Evolutionary conservation across 331 rosid genomes (phyloP).

Genomic region (Rhamnella rubrinervis): DNA sequence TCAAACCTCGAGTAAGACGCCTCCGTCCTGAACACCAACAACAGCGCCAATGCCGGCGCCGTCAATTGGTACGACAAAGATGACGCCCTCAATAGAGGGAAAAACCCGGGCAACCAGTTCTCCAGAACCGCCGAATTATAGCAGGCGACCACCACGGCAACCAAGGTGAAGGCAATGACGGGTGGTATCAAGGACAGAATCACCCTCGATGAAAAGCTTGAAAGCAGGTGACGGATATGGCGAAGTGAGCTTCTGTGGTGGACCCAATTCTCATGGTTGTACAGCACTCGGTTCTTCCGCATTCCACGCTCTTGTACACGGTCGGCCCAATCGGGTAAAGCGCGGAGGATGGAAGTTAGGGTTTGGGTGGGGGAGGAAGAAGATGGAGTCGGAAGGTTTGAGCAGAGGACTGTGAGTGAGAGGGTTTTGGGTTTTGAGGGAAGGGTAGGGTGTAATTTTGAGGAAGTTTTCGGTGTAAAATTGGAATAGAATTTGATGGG

Average conservation of each 20-base stretch:
- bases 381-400: conserved; percentile 10
- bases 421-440: conserved; percentile 30
- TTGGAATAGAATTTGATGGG: conserved; percentile 47
- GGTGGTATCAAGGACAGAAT: conserved; percentile 74
- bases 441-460: conserved; percentile 16
- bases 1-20: conserved; percentile 79
- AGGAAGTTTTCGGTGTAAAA: conserved; percentile 36
- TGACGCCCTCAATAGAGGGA: conserved; percentile 59
- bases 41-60: conserved; percentile 81
- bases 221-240: conserved; percentile 66
- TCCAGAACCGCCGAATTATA: conserved; percentile 59
- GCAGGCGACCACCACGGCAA: conserved; percentile 55
- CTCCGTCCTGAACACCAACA: conserved; percentile 83
- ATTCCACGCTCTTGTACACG: conserved; percentile 65
- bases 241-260: conserved; percentile 82
- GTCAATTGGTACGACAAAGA: conserved; percentile 83
- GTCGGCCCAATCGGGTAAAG: conserved; percentile 89
- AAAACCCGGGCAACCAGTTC: conserved; percentile 53
- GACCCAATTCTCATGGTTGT: conserved; percentile 63
- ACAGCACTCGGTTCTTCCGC: conserved; percentile 50
- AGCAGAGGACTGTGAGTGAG: conserved; percentile 32
- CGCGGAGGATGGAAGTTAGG: conserved; percentile 39
- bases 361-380: conserved; percentile 23
- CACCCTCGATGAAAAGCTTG: conserved; percentile 79
- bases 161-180: conserved; percentile 59